These are phyloP conservation scores for Mycena maculata DNA, from an alignment of 768 basidiomycete species.

Conservation along the genomic window DNA sequence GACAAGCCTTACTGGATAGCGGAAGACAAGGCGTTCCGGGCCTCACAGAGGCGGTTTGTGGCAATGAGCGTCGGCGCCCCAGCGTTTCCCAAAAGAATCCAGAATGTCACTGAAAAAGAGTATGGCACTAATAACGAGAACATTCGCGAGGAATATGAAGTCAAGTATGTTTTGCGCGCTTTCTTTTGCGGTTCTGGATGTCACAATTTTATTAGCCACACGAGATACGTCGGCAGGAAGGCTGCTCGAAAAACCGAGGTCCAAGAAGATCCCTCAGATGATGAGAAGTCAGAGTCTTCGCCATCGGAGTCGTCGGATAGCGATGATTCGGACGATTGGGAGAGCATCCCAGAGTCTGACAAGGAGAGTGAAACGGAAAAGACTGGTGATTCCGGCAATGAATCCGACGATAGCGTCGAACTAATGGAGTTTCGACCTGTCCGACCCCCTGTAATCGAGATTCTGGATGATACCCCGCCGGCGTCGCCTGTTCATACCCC, in stretches of 20 bases:
- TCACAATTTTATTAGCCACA: not conserved
- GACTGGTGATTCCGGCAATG: conserved; percentile 1
- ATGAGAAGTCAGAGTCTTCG: conserved; percentile 1
- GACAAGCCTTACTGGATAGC: conserved; percentile 21
- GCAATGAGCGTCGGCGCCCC: conserved; percentile 20
- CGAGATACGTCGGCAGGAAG: conserved; percentile 9
- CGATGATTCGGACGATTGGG: conserved; percentile 12
- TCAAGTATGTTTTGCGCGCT: not conserved
- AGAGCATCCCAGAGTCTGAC: conserved; percentile 13
- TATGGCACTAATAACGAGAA: conserved; percentile 7
- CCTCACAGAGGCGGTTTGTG: conserved; percentile 4
- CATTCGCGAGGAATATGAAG: conserved; percentile 18
- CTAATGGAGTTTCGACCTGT: conserved; percentile 5
- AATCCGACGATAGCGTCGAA: conserved; percentile 7
- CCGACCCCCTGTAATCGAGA: conserved; percentile 28
- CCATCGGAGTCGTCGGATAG: conserved; percentile 9
- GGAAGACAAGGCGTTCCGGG: conserved; percentile 3
- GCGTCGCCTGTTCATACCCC: conserved; percentile 13
- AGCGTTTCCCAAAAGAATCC: not conserved
- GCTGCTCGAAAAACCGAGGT: conserved; percentile 23
- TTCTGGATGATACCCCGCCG: conserved; percentile 30
- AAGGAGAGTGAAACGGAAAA: conserved; percentile 19
- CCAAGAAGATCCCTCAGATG: not conserved
- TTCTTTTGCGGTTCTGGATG: not conserved
- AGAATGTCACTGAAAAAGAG: not conserved